These are phyloP conservation scores for Fusarium tupiense DNA, from an alignment of 2,329 filamentous ascomycete species.

Conservation along the genomic window DNA sequence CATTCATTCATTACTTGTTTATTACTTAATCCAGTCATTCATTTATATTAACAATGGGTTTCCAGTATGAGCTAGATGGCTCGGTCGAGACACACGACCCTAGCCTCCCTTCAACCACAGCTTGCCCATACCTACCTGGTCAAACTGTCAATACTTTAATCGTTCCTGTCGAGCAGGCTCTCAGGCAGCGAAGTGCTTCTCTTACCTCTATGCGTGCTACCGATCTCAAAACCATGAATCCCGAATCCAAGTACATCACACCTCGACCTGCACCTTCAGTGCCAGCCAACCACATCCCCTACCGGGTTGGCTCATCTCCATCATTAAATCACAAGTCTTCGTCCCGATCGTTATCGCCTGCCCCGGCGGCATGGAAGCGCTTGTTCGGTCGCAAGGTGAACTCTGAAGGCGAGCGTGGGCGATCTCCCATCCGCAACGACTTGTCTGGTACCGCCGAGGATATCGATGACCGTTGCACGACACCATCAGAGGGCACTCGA, in stretches of 20 bases:
- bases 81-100: slow-evolving; percentile 81
- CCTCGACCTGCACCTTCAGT: slow-evolving; percentile 66
- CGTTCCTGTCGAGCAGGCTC: slow-evolving; percentile 75
- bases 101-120: slow-evolving; percentile 75
- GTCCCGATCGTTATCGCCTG: slow-evolving; percentile 59
- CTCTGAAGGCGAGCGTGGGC: slow-evolving; percentile 48
- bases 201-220: slow-evolving; percentile 66
- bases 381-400: slow-evolving; percentile 58
- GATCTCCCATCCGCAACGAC: slow-evolving; percentile 45
- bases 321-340: slow-evolving; percentile 52
- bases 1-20: neutral
- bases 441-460: slow-evolving; percentile 14
- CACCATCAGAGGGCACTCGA: slow-evolving; percentile 53
- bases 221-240: slow-evolving; percentile 79
- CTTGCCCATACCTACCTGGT: slow-evolving; percentile 87
- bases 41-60: slow-evolving; percentile 39
- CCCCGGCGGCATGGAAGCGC: slow-evolving; percentile 59
- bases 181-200: slow-evolving; percentile 71
- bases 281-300: slow-evolving; percentile 27
- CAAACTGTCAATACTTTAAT: slow-evolving; percentile 87
- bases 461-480: slow-evolving; percentile 32
- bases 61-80: slow-evolving; percentile 84
- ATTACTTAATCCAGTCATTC: slow-evolving; percentile 12
- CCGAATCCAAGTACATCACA: slow-evolving; percentile 77
- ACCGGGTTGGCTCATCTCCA: slow-evolving; percentile 47